Evolutionary conservation across 768 basidiomycete species (phyloP), one percentile per base, ranked within the genome.

Genomic region (Hemileccinum rubropunctum): DNA sequence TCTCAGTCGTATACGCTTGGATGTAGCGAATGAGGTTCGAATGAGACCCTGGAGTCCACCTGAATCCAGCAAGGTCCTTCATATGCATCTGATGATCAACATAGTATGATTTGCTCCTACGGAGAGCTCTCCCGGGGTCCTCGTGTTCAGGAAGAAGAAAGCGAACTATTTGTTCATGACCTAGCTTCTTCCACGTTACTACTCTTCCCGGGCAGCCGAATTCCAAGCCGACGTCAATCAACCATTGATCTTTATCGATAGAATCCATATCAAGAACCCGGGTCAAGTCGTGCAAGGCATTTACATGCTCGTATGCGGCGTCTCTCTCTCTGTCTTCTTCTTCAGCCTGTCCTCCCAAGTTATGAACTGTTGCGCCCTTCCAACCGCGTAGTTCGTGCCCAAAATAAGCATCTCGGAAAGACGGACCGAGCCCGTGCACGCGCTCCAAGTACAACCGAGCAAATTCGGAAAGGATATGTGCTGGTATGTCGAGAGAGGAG

Each of bases 1-100:
- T 58, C 11, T 58, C 44, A 0, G 52, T 58, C 0, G 49, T 54
- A 3, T 59, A 59, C 0, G 44, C 48, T 4, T 57, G 49, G 1
- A 58, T 6, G 5, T 58, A 58, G 6, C 1, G 2, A 4, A 50
- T 3, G 6, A 3, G 12, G 1, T 44, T 6, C 1, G 33, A 35
- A 3, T 30, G 21, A 0, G 39, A 43, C 0, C n/a, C n/a, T n/a
- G n/a, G n/a, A n/a, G 35, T 23, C 41, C 47, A 58, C 0, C 27
- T 3, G 10, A 58, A 52, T 0, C 49, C 56, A 3, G 51, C 15
- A 0, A 58, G 1, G 4, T 54, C 52, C 10, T 54, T 48, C 1
- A 58, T 17, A 23, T 49, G 50, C 50, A 58, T 54, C 1, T 41
- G 35, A 3, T 40, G 6, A 2, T 58, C 23, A 0, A 48, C 3